Base-by-base conservation (phyloP, 495 filamentous ascomycete species). In the Corynascus novoguineensis region DNA sequence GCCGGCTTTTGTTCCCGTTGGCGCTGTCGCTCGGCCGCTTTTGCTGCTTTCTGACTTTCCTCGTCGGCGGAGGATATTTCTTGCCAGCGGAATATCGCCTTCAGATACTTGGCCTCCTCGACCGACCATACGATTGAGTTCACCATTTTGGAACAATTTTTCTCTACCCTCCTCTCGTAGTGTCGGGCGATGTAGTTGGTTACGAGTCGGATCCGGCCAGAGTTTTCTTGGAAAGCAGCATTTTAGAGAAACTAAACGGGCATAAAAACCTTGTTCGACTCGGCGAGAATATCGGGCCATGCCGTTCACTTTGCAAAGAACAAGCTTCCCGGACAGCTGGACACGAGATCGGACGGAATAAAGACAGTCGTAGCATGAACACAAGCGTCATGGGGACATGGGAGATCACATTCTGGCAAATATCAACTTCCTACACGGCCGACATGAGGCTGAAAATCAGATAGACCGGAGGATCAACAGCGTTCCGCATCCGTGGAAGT, bases 41-140 rank as follows among this genome's bases (percentile, higher is more conserved):
- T 42, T 53, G 57, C 32, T 45, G 9, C 32, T 21, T 5, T 38
- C 24, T 8, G n/a, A n/a, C 54, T 60, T 12, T 55, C 41, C 40
- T 64, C 55, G 4, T 63, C 59, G 19, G 44, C 22, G 6, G 48
- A 12, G 12, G 60, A 15, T 19, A 50, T 32, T 24, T 74, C 68
- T 41, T 73, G 61, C 75, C 75, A 78, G 24, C 62, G 58, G 29
- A 78, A 64, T 15, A 78, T 59, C 22, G 72, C 73, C 52, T 71
- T 69, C 46, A 73, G 65, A 48, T 74, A 78, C 53, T 66, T 67
- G 50, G 69, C 65, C 49, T 78, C 75, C 21, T 76, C 74, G 11
- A 69, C 56, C 1, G 71, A 72, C 58, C 68, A 72, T 14, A 70
- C 62, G 40, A 75, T 60, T 0, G 70, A 70, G 57, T 63, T 65